Conservation (phyloP, 2,329 filamentous ascomycete genomes). For the Calonectria fujianensis region DNA sequence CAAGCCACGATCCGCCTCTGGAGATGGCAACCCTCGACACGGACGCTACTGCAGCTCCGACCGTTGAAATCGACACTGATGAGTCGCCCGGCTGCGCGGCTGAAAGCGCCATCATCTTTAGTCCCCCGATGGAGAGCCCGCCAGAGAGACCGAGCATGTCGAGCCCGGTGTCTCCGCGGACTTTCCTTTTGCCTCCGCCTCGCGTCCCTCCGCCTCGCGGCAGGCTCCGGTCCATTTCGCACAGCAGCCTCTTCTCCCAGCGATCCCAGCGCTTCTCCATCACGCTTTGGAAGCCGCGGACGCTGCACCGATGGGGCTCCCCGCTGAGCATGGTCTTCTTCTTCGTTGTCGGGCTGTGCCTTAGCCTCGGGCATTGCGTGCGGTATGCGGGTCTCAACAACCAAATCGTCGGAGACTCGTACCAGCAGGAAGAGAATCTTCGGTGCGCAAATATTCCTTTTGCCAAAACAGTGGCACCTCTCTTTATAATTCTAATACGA, state of each 20-base stretch:
- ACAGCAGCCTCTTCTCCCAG: neutral
- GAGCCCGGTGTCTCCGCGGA: neutral
- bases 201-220: neutral
- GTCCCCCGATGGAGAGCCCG: neutral
- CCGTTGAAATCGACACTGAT: neutral
- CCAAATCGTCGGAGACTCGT: slow-evolving; percentile 15
- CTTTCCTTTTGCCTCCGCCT: neutral
- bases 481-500: neutral
- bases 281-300: slow-evolving; percentile 16
- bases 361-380: slow-evolving; percentile 12
- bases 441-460: neutral
- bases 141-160: neutral
- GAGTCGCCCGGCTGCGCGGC: neutral
- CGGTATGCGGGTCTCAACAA: neutral
- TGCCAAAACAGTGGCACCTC: neutral
- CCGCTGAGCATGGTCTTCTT: neutral
- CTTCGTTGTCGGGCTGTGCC: neutral
- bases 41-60: neutral
- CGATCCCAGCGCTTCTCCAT: slow-evolving; percentile 2
- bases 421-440: slow-evolving; percentile 16
- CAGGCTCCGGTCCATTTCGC: neutral
- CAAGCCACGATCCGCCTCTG: neutral
- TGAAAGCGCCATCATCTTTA: neutral
- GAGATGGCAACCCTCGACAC: neutral
- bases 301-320: neutral